Conservation (phyloP, 306 rosid species). For the Cyamopsis tetragonoloba region DNA sequence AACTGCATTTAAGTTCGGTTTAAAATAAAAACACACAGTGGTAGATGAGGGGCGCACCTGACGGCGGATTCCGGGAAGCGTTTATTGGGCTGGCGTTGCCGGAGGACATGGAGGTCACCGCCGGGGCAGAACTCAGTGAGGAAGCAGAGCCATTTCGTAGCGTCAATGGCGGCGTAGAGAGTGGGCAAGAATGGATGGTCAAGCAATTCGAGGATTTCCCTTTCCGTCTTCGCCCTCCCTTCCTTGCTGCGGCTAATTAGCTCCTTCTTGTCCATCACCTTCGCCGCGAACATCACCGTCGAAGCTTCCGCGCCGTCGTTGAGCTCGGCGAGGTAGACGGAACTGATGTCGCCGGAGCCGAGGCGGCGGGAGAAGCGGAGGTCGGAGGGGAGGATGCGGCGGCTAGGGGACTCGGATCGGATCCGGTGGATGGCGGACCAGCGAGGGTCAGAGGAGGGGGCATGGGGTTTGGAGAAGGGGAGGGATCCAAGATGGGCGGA, state of each 20-base stretch:
- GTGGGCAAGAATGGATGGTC: conserved; percentile 83
- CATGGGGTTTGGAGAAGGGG: conserved; percentile 40
- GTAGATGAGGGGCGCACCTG: too few relatives aligned
- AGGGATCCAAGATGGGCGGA: conserved; percentile 39
- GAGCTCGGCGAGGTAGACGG: conserved; percentile 60
- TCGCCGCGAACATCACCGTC: conserved; percentile 58
- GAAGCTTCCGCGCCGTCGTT: conserved; percentile 31
- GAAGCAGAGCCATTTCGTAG: conserved; percentile 63
- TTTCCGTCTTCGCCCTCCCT: conserved; percentile 74
- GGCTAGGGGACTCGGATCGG: conserved; percentile 58
- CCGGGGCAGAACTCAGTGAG: conserved; percentile 87
- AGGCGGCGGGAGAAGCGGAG: conserved; percentile 58
- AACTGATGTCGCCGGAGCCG: conserved; percentile 81
- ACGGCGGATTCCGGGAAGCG: conserved; percentile 70
- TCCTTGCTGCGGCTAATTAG: conserved; percentile 65
- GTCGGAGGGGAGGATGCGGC: conserved; percentile 56
- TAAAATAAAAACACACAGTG: too few relatives aligned
- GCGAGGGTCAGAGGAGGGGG: conserved; percentile 64
- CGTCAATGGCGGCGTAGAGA: conserved; percentile 66
- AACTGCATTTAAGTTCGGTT: too few relatives aligned
- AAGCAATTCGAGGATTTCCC: conserved; percentile 61
- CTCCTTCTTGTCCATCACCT: conserved; percentile 84
- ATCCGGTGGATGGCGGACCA: conserved; percentile 68
- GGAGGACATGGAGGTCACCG: conserved; percentile 83
- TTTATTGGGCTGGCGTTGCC: conserved; percentile 68